A percentile compares a stretch with the other conserved stretches of the same genome.
Evolutionary conservation across 176 grass and related monocot genomes (phyloP).

Genomic region (Eragrostis nindensis): DNA sequence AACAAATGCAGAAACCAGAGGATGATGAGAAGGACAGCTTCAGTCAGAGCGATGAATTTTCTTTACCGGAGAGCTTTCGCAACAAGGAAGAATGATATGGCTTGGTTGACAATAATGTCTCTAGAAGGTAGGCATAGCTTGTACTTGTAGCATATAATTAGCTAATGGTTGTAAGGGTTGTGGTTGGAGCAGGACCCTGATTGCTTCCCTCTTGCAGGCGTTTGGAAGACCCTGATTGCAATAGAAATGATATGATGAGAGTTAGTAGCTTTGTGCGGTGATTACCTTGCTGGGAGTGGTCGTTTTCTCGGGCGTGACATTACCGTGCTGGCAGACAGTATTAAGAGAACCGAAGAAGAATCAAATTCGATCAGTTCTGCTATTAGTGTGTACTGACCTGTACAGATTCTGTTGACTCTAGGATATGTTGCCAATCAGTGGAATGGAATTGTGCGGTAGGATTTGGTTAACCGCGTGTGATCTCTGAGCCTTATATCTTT

Average conservation of each 20-base stretch:
- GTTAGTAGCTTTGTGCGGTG: background rate
- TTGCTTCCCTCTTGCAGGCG: background rate
- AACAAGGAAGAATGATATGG: constrained; percentile 72
- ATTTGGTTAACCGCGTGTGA: too few relatives aligned
- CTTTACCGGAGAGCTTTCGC: constrained; percentile 66
- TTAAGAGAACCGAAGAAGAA: background rate
- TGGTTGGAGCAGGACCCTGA: background rate
- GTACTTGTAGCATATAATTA: too few relatives aligned
- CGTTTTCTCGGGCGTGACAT: background rate
- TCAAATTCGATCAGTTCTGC: too few relatives aligned
- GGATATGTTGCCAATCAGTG: too few relatives aligned
- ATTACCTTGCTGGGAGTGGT: too few relatives aligned
- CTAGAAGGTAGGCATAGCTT: constrained; percentile 1
- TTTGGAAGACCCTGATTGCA: background rate
- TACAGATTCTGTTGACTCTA: too few relatives aligned
- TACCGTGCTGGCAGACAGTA: background rate
- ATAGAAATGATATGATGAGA: background rate
- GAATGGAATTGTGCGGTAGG: too few relatives aligned
- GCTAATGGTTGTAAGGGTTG: background rate
- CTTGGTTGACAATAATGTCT: background rate
- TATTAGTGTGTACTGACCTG: too few relatives aligned
- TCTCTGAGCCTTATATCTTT: too few relatives aligned
- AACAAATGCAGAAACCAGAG: constrained; percentile 74
- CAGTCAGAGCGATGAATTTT: constrained; percentile 72
- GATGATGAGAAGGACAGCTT: constrained; percentile 81